A percentile compares a stretch with the other conserved stretches of the same genome.
phyloP scores from a whole-genome alignment of 768 basidiomycete genomes.

The Cyclocybe cylindracea region DNA sequence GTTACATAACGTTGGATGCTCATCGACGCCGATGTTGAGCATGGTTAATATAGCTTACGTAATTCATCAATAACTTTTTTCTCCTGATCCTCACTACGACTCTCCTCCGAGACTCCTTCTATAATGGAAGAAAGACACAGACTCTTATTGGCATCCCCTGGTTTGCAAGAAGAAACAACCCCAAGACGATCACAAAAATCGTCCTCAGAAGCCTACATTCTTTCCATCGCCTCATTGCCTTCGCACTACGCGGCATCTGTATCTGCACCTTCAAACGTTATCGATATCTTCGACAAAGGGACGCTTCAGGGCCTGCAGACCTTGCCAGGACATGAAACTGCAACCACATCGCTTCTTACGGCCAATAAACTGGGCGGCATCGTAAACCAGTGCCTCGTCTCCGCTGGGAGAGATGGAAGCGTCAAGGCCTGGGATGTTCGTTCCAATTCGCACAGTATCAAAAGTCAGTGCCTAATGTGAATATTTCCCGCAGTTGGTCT shows the following conservation, averaged over 20 bases:
- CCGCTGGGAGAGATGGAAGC: conserved; percentile 70
- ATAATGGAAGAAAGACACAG: conserved; percentile 16
- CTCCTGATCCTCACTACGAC: conserved; percentile 27
- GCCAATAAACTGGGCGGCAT: conserved; percentile 42
- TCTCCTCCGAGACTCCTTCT: conserved; percentile 35
- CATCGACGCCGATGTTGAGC: too few species aligned
- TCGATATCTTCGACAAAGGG: conserved; percentile 66
- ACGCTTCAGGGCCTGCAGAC: conserved; percentile 47
- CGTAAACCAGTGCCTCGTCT: conserved; percentile 49
- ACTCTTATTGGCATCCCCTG: conserved; percentile 21
- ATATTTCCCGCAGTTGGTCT: conserved; percentile 21
- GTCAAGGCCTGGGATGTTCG: conserved; percentile 80
- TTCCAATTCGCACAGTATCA: conserved; percentile 47
- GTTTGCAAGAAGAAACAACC: conserved; percentile 15
- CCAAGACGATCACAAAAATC: conserved; percentile 13
- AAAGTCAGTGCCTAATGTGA: conserved; percentile 41
- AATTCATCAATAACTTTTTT: background rate
- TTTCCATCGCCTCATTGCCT: conserved; percentile 53
- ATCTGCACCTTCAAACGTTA: conserved; percentile 64
- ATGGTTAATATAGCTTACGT: too few species aligned
- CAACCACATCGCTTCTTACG: conserved; percentile 57
- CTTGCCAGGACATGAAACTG: conserved; percentile 57
- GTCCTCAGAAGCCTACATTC: conserved; percentile 52
- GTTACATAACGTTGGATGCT: too few species aligned
- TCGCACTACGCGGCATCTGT: conserved; percentile 58